Base-by-base conservation (phyloP, 257 asterid species). In the Nicotiana tabacum region DNA sequence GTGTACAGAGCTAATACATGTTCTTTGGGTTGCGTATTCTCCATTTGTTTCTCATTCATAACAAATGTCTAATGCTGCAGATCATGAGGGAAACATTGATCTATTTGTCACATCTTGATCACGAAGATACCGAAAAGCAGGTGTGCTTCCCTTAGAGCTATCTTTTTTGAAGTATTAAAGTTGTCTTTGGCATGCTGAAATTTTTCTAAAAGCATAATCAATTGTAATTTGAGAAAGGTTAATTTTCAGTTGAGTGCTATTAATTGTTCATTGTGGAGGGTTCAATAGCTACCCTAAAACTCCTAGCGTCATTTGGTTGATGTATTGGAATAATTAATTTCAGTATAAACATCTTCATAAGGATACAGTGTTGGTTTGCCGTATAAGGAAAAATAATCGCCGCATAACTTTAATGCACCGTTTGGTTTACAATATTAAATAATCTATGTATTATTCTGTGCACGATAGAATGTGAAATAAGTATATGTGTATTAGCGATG, bases 1-100 rank as follows among this genome's bases (percentile, higher is more conserved):
- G 58, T 13, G 6, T 53, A 53, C 18, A 13, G 16, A 53, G 58
- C 58, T 53, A 53, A 13, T 53, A 15, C 58, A 53, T 3, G 18
- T 13, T 53, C 39, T 53, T 53, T 53, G 58, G 58, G 58, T 53
- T 53, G 18, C 6, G 0, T 53, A 4, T 53, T 53, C 58, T 53
- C 51, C 9, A 43, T 43, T 53, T 53, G 58, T 53, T 12, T 53
- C 18, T 12, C 58, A 53, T 53, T 53, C 16, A 53, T 53, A 53
- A 53, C 18, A 15, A 85, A 85, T 66, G 11, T 37, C 62, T 58
- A 76, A 81, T 78, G 21, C 81, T 88, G 88, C 97, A 96, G 99
- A 91, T 94, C 86, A 96, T 96, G 99, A 90, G 98, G 91, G 99
- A 96, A 86, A 96, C 99, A 33, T 85, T 96, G 90, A 92, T 96